phyloP scores from a whole-genome alignment of 495 filamentous ascomycete species.

The Physcia stellaris region DNA sequence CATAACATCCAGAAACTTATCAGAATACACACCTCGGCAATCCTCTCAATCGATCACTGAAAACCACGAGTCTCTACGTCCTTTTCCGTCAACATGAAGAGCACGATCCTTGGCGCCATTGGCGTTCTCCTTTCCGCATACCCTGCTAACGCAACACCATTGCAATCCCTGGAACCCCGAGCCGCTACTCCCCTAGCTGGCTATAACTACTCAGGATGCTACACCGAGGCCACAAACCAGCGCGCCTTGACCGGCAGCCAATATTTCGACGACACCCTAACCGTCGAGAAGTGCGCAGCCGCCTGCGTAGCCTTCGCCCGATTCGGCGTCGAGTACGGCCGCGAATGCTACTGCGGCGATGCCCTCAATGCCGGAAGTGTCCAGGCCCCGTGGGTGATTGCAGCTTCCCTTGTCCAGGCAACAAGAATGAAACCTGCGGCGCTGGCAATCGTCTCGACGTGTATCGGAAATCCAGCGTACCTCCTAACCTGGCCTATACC shows the following conservation, averaged over 20 bases:
- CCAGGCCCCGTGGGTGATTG: not conserved
- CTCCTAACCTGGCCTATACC: no score
- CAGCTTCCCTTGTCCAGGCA: not conserved
- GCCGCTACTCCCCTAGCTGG: no score
- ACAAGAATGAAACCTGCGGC: conserved; percentile 19
- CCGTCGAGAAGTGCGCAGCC: conserved; percentile 15
- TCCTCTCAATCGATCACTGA: no score
- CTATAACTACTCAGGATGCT: conserved; percentile 11
- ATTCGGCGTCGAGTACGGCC: conserved; percentile 5
- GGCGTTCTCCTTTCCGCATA: no score
- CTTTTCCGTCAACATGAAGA: no score
- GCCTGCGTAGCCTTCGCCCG: conserved; percentile 8
- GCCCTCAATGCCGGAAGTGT: conserved; percentile 4
- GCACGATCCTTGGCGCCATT: no score
- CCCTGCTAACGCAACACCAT: no score
- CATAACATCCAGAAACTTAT: no score
- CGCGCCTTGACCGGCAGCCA: conserved; percentile 15
- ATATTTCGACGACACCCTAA: conserved; percentile 27
- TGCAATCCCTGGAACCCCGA: no score
- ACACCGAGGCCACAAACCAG: conserved; percentile 13
- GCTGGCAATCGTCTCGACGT: conserved; percentile 30
- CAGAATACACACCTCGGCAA: no score
- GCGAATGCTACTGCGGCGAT: conserved; percentile 34
- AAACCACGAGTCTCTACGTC: no score
- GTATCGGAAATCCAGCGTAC: no score